phyloP scores from a whole-genome alignment of 1,284 basidiomycete genomes.

The Ganoderma meredithae region DNA sequence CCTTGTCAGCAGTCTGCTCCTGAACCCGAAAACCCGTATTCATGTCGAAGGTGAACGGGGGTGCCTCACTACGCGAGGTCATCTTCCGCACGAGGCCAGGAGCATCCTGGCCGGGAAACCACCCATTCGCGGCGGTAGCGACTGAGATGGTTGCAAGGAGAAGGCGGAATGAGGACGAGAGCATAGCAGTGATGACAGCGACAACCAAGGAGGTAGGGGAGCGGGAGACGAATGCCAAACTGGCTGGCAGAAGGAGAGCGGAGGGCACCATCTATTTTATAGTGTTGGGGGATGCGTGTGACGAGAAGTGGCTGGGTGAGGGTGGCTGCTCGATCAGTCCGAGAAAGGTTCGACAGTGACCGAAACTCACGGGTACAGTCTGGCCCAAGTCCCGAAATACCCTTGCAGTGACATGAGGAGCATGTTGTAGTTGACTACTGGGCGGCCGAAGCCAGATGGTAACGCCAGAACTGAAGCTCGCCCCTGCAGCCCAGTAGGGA shows the following conservation, averaged over 20 bases:
- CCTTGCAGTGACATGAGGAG: not conserved
- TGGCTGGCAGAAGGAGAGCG: not conserved
- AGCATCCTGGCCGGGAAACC: constrained; percentile 31
- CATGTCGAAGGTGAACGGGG: constrained; percentile 35
- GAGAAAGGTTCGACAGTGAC: not conserved
- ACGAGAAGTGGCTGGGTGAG: not conserved
- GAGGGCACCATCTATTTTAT: not conserved
- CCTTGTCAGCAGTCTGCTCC: constrained; percentile 33
- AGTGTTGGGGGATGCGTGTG: not conserved
- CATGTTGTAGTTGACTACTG: not conserved
- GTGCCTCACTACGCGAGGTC: constrained; percentile 22
- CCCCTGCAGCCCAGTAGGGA: not conserved
- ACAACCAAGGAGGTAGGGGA: not conserved
- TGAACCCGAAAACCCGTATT: constrained; percentile 35
- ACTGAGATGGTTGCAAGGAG: constrained; percentile 23
- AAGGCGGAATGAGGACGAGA: constrained; percentile 23
- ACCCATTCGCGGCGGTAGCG: constrained; percentile 19
- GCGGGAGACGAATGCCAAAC: not conserved
- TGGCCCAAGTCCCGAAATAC: not conserved
- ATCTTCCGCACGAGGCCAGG: constrained; percentile 28
- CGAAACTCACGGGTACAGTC: not conserved
- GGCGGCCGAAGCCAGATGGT: not conserved
- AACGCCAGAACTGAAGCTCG: not conserved
- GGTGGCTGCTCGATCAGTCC: not conserved
- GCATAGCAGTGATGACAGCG: constrained; percentile 8